Evolutionary conservation across 2,329 filamentous ascomycete species (phyloP), one percentile per base, ranked within the genome.

Genomic region (Verticillium klebahnii): DNA sequence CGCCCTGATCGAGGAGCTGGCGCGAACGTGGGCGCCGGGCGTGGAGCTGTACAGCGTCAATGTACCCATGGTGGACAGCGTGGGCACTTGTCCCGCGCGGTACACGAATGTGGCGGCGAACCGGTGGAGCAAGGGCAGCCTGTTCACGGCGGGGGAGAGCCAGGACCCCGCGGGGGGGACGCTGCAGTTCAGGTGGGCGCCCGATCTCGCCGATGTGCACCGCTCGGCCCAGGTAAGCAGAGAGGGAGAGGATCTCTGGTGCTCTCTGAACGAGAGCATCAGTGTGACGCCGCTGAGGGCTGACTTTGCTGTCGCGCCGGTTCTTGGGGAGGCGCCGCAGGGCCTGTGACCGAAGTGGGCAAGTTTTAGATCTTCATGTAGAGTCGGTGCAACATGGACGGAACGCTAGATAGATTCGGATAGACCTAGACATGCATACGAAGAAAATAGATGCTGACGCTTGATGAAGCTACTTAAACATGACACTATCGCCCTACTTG

Each of bases 81-180:
- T 91, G 2, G 82, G 81, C 56, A 69, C 78, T 12, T 78, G 77
- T n/a, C 87, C 87, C 71, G 80, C 89, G 9, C 67, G 88, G n/a
- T 90, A 86, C 75, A 90, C 89, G 2, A 75, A 84, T 65, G 86
- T 91, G 80, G 76, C 92, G 63, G 85, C 89, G 71, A 91, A 91
- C 69, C 78, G 80, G 58, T 92, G 89, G 89, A 77, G 76, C 17
- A 78, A 80, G 14, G 87, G 64, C 3, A 63, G 87, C 5, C 37
- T 67, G 17, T 67, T 66, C 57, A 62, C 56, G 50, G 58, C 60
- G 36, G 65, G 59, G 52, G 60, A 65, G 60, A 17, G n/a, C 12
- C 45, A 52, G 45, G 45, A 52, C 2, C 60, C 63, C 5, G 14
- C 57, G 6, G 37, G 19, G 37, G 58, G 61, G n/a, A 57, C 58